phyloP scores from a whole-genome alignment of 176 grass and related monocot species.

The Cenchrus americanus region DNA sequence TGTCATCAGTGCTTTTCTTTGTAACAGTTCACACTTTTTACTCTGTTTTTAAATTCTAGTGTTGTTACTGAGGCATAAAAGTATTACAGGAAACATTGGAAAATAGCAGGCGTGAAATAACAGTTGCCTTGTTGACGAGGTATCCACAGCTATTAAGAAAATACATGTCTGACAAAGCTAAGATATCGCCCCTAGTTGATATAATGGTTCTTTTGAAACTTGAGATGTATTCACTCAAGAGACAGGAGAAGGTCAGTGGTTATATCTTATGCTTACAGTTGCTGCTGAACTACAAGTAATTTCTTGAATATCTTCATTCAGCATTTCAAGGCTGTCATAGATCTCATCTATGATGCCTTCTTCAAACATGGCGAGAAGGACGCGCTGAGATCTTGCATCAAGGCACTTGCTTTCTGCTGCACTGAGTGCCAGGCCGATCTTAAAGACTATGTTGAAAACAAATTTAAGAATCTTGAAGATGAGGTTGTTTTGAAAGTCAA shows the following conservation, averaged over 20 bases:
- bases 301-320: conserved; percentile 47
- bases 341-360: conserved; percentile 88
- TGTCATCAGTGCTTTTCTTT: conserved; percentile 14
- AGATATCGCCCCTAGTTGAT: conserved; percentile 88
- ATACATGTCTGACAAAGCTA: conserved; percentile 90
- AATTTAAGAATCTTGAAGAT: conserved; percentile 88
- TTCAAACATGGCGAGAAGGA: conserved; percentile 99
- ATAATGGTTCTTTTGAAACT: conserved; percentile 90
- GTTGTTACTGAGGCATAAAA: conserved; percentile 23
- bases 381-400: conserved; percentile 90
- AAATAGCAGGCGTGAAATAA: conserved; percentile 87
- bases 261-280: conserved; percentile 30
- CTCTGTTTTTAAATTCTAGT: background rate
- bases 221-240: conserved; percentile 89
- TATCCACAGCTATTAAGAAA: conserved; percentile 91
- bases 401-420: conserved; percentile 84
- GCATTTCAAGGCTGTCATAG: conserved; percentile 89
- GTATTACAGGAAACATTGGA: conserved; percentile 83
- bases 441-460: conserved; percentile 82
- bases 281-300: conserved; percentile 9
- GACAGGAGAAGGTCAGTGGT: conserved; percentile 84
- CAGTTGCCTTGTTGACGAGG: conserved; percentile 73
- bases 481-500: conserved; percentile 86
- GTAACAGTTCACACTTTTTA: conserved; percentile 4
- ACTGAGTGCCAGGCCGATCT: conserved; percentile 83